These are phyloP conservation scores for Pleurotus tuber-regium DNA, from an alignment of 768 basidiomycete species.

Conservation along the genomic window DNA sequence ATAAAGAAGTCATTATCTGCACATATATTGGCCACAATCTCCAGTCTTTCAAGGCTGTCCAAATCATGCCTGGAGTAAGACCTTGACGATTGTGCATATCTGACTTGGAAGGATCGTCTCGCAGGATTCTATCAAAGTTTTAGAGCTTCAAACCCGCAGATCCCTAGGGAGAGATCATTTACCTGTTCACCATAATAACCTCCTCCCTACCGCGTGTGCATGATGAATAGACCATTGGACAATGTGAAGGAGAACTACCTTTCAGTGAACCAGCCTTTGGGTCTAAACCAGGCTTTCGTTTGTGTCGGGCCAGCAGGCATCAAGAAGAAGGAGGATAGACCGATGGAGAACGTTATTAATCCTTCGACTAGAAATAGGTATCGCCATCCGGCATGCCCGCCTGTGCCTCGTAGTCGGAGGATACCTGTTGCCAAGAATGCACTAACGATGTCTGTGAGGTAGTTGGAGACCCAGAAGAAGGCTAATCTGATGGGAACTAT, in stretches of 20 bases:
- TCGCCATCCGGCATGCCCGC: conserved; percentile 54
- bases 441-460: conserved; percentile 49
- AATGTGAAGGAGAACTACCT: conserved; percentile 31
- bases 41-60: conserved; percentile 53
- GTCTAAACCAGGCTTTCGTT: conserved; percentile 57
- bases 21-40: conserved; percentile 64
- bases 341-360: conserved; percentile 46
- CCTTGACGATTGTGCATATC: conserved; percentile 76
- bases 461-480: conserved; percentile 66
- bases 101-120: conserved; percentile 66
- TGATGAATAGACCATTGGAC: background rate
- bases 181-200: conserved; percentile 60
- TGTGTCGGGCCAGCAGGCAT: conserved; percentile 66
- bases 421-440: conserved; percentile 69
- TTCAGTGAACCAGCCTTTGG: conserved; percentile 66
- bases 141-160: background rate
- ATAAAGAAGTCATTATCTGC: too few species aligned
- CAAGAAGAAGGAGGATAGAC: conserved; percentile 49
- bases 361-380: conserved; percentile 61
- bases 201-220: conserved; percentile 43
- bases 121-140: conserved; percentile 37
- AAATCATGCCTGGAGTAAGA: conserved; percentile 46
- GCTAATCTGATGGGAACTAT: conserved; percentile 65
- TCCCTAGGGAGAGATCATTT: background rate
- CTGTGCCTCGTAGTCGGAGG: conserved; percentile 48